A percentile compares a stretch with the other conserved stretches of the same genome.
Evolutionary conservation across 2,329 filamentous ascomycete species (phyloP).

Genomic region (Thermoascus crustaceus): DNA sequence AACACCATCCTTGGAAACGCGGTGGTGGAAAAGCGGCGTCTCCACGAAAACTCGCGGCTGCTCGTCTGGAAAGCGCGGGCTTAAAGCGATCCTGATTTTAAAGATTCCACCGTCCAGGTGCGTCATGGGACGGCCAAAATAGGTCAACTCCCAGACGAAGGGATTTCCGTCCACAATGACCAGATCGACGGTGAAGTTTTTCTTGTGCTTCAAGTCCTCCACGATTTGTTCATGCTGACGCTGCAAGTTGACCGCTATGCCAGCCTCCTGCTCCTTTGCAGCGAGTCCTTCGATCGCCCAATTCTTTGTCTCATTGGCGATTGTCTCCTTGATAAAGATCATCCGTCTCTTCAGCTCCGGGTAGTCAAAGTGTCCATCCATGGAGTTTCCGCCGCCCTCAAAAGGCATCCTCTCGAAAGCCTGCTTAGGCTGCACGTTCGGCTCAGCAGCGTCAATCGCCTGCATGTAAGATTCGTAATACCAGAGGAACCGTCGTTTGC

Average conservation of each 20-base stretch:
- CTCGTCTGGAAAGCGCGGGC: constrained; percentile 76
- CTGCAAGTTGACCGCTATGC: constrained; percentile 71
- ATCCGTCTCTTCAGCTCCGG: constrained; percentile 63
- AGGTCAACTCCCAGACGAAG: constrained; percentile 80
- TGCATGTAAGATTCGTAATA: constrained; percentile 83
- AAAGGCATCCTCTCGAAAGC: constrained; percentile 80
- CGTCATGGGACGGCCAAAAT: constrained; percentile 87
- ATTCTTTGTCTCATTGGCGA: constrained; percentile 61
- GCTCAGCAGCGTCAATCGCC: constrained; percentile 56
- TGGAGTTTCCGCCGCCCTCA: constrained; percentile 65
- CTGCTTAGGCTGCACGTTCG: constrained; percentile 55
- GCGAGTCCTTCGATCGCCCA: constrained; percentile 66
- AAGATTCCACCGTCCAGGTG: constrained; percentile 89
- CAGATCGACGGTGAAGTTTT: constrained; percentile 64
- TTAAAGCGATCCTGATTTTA: constrained; percentile 69
- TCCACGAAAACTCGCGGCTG: constrained; percentile 77
- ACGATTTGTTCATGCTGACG: constrained; percentile 78
- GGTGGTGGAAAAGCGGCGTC: constrained; percentile 78
- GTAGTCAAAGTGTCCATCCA: constrained; percentile 84
- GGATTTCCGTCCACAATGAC: constrained; percentile 73
- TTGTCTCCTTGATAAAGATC: constrained; percentile 55
- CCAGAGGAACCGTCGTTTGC: constrained; percentile 90
- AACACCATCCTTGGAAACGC: constrained; percentile 70
- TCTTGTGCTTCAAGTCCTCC: constrained; percentile 62
- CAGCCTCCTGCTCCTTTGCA: constrained; percentile 57